Conservation (phyloP, 805 yeast genomes). For the Metschnikowia lunata region DNA sequence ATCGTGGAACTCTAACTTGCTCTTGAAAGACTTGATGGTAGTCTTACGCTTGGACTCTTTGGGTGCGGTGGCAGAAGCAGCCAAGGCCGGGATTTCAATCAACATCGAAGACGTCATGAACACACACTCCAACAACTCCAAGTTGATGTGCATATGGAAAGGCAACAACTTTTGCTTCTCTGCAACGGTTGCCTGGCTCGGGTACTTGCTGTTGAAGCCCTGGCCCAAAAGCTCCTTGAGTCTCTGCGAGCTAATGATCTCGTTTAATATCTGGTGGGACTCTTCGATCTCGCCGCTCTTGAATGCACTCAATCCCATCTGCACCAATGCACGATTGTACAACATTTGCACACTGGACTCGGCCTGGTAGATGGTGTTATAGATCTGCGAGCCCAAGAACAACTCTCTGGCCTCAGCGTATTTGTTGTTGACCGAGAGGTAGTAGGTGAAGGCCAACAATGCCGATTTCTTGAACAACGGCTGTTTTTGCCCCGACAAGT, state of each 20-base stretch:
- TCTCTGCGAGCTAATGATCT: slow-evolving; percentile 79
- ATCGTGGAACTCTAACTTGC: slow-evolving; percentile 87
- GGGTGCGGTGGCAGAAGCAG: slow-evolving; percentile 54
- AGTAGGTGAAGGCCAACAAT: slow-evolving; percentile 79
- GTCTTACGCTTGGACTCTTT: slow-evolving; percentile 55
- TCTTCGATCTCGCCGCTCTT: slow-evolving; percentile 82
- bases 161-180: slow-evolving; percentile 86
- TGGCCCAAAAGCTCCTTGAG: slow-evolving; percentile 93
- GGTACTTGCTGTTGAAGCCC: slow-evolving; percentile 67
- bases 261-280: slow-evolving; percentile 81
- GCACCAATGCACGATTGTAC: slow-evolving; percentile 93
- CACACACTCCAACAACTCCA: slow-evolving; percentile 91
- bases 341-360: slow-evolving; percentile 85
- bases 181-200: slow-evolving; percentile 48
- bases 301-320: slow-evolving; percentile 94
- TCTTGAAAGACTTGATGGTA: slow-evolving; percentile 79
- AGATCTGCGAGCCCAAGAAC: slow-evolving; percentile 81
- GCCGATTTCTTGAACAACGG: slow-evolving; percentile 67
- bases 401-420: slow-evolving; percentile 84
- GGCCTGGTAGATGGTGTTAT: slow-evolving; percentile 74
- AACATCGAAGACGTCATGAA: slow-evolving; percentile 86
- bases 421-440: slow-evolving; percentile 83
- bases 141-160: slow-evolving; percentile 96
- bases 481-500: slow-evolving; percentile 58
- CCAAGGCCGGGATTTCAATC: slow-evolving; percentile 84